Conservation (phyloP, 2,329 filamentous ascomycete species). For the Aureobasidium sp. region DNA sequence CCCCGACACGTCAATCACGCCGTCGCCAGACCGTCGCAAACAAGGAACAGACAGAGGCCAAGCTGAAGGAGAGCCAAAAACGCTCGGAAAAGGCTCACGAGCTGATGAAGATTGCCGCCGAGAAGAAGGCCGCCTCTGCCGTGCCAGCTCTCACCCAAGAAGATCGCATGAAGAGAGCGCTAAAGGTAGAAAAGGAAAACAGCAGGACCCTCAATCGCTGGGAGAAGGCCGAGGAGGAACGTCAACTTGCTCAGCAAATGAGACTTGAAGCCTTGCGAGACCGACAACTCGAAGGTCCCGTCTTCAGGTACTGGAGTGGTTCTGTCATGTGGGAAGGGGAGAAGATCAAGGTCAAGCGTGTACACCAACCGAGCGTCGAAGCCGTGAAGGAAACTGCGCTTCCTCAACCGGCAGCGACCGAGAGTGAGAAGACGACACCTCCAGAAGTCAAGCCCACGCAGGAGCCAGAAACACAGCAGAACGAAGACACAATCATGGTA, state of each 20-base stretch:
- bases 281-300: conserved; percentile 76
- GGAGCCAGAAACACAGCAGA: not conserved
- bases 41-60: conserved; percentile 51
- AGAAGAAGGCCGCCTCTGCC: conserved; percentile 22
- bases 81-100: conserved; percentile 62
- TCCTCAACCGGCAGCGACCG: not conserved
- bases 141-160: conserved; percentile 45
- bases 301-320: conserved; percentile 92
- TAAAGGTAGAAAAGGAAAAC: conserved; percentile 75
- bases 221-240: conserved; percentile 85
- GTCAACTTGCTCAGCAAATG: conserved; percentile 72
- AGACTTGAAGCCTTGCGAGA: conserved; percentile 84
- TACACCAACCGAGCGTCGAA: conserved; percentile 26
- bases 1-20: conserved; percentile 53
- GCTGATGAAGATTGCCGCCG: conserved; percentile 54
- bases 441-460: not conserved
- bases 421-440: not conserved
- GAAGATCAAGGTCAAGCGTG: conserved; percentile 52
- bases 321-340: conserved; percentile 72
- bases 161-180: conserved; percentile 73
- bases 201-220: conserved; percentile 84
- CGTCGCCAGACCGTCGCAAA: conserved; percentile 56
- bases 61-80: conserved; percentile 65
- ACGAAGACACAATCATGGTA: not conserved
- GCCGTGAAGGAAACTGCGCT: conserved; percentile 16